Base-by-base conservation (phyloP, 2,329 filamentous ascomycete species). In the Aspergillus novofumigatus region DNA sequence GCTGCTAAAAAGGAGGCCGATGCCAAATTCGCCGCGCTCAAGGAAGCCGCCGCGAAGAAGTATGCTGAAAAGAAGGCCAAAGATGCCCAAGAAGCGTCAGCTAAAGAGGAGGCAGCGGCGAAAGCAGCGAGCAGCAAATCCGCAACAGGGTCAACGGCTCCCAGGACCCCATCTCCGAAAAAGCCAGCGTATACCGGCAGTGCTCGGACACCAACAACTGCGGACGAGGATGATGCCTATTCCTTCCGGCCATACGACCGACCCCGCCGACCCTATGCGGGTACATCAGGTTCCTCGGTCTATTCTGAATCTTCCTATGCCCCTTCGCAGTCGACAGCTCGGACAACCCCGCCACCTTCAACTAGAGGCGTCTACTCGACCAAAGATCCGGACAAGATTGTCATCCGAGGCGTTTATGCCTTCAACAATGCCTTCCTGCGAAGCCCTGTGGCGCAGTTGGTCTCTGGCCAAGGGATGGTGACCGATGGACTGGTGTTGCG, bases 361-460 rank as follows among this genome's bases (percentile, higher is more conserved):
- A 83, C 87, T 62, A 85, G 90, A 50, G 86, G 87, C 1, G 84
- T 90, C 2, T 97, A 97, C 75, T 83, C 86, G 38, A 97, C 92
- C 28, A 90, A 90, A 63, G 91, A 97, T 71, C 92, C 93, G 0
- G 87, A 96, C 77, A 99, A 99, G 82, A 94, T 99, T 70, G 87
- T 96, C 61, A 93, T 99, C 75, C 89, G 89, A 69, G 94, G 88
- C 10, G 94, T 97, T 3, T 97, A 96, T 72, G 82, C 89, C 55
- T 97, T 96, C 80, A 92, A 92, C 75, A 94, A 95, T 72, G 84
- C 90, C 57, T 96, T 91, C 67, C 86, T 90, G 63, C 90, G 88
- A 69, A 92, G 89, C n/a, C 93, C 94, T 0, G 86, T 90, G n/a
- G 92, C 91, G 17, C 90, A 96, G 72, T 84, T 99, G 55, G 83